These are phyloP conservation scores for Coemansia sp. DNA, from an alignment of 192 early-diverging fungal genomes.

Conservation along the genomic window DNA sequence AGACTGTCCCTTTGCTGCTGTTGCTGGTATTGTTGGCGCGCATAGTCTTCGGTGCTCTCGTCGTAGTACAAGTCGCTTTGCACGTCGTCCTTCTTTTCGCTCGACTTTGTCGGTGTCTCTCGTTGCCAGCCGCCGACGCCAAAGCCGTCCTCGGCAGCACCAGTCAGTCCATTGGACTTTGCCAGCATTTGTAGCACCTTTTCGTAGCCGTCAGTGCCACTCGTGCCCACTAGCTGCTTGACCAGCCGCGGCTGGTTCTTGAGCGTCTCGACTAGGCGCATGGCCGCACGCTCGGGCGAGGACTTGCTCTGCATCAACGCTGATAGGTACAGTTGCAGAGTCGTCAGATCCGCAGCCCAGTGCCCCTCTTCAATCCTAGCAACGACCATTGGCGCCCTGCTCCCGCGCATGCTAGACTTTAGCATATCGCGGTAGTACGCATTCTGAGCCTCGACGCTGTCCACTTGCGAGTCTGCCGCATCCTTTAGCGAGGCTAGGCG, in stretches of 20 bases:
- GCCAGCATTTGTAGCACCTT: conserved; percentile 53
- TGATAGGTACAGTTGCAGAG: conserved; percentile 51
- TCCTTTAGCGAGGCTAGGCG: conserved; percentile 35
- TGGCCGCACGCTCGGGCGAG: conserved; percentile 48
- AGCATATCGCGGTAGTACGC: conserved; percentile 52
- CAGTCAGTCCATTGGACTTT: conserved; percentile 15
- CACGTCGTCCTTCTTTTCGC: conserved; percentile 9
- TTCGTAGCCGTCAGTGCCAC: conserved; percentile 32
- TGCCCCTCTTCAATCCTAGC: conserved; percentile 51
- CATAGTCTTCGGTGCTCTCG: conserved; percentile 18
- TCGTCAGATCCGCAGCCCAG: conserved; percentile 38
- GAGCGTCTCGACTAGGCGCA: conserved; percentile 50
- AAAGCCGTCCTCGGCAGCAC: conserved; percentile 1
- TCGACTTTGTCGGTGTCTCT: not conserved
- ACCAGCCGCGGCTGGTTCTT: conserved; percentile 47
- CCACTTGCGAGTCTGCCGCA: conserved; percentile 33
- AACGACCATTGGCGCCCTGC: conserved; percentile 42
- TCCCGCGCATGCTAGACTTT: conserved; percentile 34
- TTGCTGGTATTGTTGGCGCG: conserved; percentile 8
- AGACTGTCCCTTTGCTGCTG: not conserved
- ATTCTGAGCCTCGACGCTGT: conserved; percentile 39
- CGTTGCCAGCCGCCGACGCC: conserved; percentile 7
- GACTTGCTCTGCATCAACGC: conserved; percentile 51
- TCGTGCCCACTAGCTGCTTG: conserved; percentile 34
- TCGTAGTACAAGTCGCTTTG: conserved; percentile 25